Base-by-base conservation (phyloP, 1,139 yeast genomes). In the Hansenula lynferdii region DNA sequence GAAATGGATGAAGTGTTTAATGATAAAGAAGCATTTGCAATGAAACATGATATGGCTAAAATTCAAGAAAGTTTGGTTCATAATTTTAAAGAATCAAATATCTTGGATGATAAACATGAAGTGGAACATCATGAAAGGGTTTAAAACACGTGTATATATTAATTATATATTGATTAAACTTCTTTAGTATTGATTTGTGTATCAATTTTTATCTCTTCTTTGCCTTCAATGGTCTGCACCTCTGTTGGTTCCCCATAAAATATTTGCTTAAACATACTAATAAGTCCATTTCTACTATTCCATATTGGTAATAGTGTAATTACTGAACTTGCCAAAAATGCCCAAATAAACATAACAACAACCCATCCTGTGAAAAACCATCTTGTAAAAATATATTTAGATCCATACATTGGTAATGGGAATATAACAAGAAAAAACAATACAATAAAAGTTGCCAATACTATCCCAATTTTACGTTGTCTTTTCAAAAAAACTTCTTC, bases 1-100 rank as follows among this genome's bases (percentile, higher is more conserved):
- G 82, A 77, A 53, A 64, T 78, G 60, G 84, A 78, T 50, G 54
- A 58, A 35, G 68, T 69, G 20, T 69, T 69, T 52, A 57, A 57
- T 31, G 60, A 59, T 34, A 60, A 45, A 28, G 44, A 40, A 8
- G 42, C 34, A 15, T 40, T 26, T 22, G 31, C 37, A 17, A 35
- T 34, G 8, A 40, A 40, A 22, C 40, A 27, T 19, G 38, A 34
- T 20, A n/a, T 30, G 12, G 23, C 22, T 15, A 21, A 11, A 10
- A 30, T 30, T 8, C 22, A 30, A n/a, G 33, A 14, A 15, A 30
- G 22, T 15, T 16, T 30, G 26, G 16, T 14, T 20, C 6, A 21
- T 10, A 16, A 21, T 8, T 6, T 14, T 14, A 21, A 6, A 14
- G n/a, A 5, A n/a, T 9, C 14, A 20, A 14, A 6, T 15, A 25